phyloP scores from a whole-genome alignment of 1,139 yeast genomes.

The Chernovozyma sophiae-reginae region DNA sequence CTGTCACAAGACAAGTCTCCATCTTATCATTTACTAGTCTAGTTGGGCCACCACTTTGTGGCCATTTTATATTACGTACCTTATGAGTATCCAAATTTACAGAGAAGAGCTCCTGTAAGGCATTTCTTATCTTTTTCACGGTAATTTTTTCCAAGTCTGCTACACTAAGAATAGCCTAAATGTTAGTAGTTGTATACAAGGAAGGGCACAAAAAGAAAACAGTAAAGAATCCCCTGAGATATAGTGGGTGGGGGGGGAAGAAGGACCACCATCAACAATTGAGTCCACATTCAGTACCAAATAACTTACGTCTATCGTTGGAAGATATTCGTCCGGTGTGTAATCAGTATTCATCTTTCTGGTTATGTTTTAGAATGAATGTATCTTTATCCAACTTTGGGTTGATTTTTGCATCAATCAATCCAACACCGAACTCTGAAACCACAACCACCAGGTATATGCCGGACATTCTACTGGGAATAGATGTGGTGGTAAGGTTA shows the following conservation, averaged over 20 bases:
- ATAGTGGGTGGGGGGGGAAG: too few relatives aligned
- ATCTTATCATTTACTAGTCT: too few relatives aligned
- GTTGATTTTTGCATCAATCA: constrained; percentile 1
- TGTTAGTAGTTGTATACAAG: constrained; percentile 20
- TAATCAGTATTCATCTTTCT: constrained; percentile 15
- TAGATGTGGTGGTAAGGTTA: too few relatives aligned
- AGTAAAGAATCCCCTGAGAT: background rate
- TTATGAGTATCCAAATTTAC: constrained; percentile 50
- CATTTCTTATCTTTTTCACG: constrained; percentile 66
- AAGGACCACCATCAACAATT: too few relatives aligned
- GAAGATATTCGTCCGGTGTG: constrained; percentile 40
- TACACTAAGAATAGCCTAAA: constrained; percentile 66
- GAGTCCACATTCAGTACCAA: background rate
- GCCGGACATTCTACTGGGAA: too few relatives aligned
- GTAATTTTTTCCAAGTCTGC: constrained; percentile 70
- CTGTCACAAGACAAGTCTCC: too few relatives aligned
- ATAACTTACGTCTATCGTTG: constrained; percentile 65
- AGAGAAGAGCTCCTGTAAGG: constrained; percentile 63
- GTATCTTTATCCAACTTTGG: background rate
- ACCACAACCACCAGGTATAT: too few relatives aligned
- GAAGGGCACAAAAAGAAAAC: background rate
- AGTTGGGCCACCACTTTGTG: too few relatives aligned
- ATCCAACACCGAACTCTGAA: background rate
- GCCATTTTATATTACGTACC: too few relatives aligned
- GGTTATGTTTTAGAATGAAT: too few relatives aligned